These are phyloP conservation scores for Sugiyamaella chiloensis DNA, from an alignment of 805 yeast genomes.

Conservation along the genomic window DNA sequence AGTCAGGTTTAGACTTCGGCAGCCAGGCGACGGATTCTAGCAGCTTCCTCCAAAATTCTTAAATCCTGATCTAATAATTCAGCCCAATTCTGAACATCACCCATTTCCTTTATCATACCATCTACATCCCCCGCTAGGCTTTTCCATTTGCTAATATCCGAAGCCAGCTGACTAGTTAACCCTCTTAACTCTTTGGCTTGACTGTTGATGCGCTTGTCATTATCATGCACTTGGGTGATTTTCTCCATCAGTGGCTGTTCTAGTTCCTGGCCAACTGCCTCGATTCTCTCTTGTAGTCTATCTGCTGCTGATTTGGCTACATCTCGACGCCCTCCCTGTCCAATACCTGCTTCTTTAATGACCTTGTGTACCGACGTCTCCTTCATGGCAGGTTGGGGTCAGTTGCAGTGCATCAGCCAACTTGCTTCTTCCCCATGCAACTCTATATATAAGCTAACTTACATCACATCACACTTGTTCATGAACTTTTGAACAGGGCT, in stretches of 20 bases:
- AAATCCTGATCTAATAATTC: constrained; percentile 71
- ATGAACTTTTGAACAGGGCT: no score
- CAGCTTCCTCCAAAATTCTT: constrained; percentile 62
- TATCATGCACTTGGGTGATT: constrained; percentile 25
- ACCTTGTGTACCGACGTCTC: constrained; percentile 22
- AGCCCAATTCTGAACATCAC: constrained; percentile 52
- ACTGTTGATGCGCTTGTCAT: constrained; percentile 16
- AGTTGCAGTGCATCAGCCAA: no score
- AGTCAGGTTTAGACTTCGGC: no score
- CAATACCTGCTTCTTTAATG: constrained; percentile 25
- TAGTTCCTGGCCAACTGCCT: constrained; percentile 20
- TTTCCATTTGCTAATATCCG: constrained; percentile 13
- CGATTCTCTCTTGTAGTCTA: constrained; percentile 12
- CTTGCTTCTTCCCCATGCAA: no score
- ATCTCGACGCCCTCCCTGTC: constrained; percentile 23
- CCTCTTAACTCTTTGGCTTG: constrained; percentile 18
- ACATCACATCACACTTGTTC: no score
- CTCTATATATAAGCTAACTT: no score
- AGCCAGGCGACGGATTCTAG: no score
- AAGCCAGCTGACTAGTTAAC: constrained; percentile 10
- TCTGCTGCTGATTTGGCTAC: constrained; percentile 17
- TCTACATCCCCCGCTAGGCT: constrained; percentile 14
- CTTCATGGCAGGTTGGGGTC: constrained; percentile 14
- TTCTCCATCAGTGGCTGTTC: constrained; percentile 26
- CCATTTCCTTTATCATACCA: constrained; percentile 29